Evolutionary conservation across 176 grass and related monocot species (phyloP).

Genomic region (Elaeis guineensis): DNA sequence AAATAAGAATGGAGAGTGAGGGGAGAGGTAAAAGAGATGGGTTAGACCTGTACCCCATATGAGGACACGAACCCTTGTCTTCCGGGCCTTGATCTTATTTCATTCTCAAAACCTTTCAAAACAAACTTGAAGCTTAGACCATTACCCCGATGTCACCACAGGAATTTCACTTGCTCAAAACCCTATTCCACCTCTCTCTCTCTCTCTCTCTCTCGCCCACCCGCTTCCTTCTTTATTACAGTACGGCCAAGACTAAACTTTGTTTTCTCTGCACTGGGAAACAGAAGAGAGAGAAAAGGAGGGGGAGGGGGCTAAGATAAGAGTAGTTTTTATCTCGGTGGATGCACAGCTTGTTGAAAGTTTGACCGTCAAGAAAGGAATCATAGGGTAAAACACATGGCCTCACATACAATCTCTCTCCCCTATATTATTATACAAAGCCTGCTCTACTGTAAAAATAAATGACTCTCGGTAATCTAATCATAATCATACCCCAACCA

Average conservation of each 20-base stretch:
- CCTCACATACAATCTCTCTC: neutral
- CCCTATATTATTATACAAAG: conserved; percentile 2
- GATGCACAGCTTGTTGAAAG: conserved; percentile 13
- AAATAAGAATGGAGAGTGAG: neutral
- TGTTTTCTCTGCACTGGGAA: too few species aligned
- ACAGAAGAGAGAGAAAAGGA: too few species aligned
- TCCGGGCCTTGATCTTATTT: conserved; percentile 28
- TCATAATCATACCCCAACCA: conserved; percentile 13
- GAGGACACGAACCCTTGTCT: conserved; percentile 2
- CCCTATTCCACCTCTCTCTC: neutral
- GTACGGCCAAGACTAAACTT: conserved; percentile 9
- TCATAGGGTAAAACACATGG: conserved; percentile 21
- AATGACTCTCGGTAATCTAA: conserved; percentile 28
- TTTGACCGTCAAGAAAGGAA: conserved; percentile 30
- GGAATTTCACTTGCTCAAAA: too few species aligned
- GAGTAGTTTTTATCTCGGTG: conserved; percentile 10
- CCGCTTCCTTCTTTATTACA: conserved; percentile 8
- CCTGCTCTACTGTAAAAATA: conserved; percentile 17
- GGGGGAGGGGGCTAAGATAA: neutral
- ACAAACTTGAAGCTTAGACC: neutral
- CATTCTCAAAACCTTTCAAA: conserved; percentile 22
- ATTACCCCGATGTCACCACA: too few species aligned
- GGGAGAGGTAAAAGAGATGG: neutral
- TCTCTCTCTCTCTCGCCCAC: neutral
- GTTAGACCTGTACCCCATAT: neutral